These are phyloP conservation scores for Emmonsiellopsis sp. DNA, from an alignment of 2,329 filamentous ascomycete species.

Conservation along the genomic window DNA sequence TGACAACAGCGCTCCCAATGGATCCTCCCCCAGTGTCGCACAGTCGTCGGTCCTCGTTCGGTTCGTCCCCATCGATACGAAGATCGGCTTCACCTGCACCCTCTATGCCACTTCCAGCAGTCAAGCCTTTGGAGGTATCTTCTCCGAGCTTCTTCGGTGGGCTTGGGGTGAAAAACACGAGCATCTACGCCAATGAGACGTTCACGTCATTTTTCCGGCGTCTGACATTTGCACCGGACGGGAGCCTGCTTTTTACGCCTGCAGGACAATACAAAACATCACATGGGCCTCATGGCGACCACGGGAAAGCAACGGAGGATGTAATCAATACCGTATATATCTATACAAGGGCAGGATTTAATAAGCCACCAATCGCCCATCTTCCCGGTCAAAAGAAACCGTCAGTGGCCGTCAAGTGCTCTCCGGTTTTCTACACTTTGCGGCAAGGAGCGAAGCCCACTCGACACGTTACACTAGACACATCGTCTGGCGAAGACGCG, in stretches of 20 bases:
- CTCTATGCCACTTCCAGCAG: constrained; percentile 84
- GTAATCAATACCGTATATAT: constrained; percentile 97
- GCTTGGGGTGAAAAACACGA: constrained; percentile 69
- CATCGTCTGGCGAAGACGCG: constrained; percentile 74
- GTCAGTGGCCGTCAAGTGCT: constrained; percentile 90
- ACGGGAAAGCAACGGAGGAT: constrained; percentile 68
- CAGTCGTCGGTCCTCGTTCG: constrained; percentile 89
- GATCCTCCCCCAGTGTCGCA: constrained; percentile 89
- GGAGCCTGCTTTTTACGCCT: constrained; percentile 85
- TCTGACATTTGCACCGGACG: constrained; percentile 89
- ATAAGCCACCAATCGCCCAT: constrained; percentile 91
- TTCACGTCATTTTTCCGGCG: constrained; percentile 94
- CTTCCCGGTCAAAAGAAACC: constrained; percentile 97
- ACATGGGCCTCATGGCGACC: constrained; percentile 56
- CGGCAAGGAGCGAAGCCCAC: constrained; percentile 61
- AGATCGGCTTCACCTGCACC: constrained; percentile 89
- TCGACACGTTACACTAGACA: constrained; percentile 90
- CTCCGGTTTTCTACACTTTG: constrained; percentile 77
- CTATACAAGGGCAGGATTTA: constrained; percentile 90
- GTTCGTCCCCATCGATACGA: constrained; percentile 62
- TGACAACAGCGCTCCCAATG: constrained; percentile 84
- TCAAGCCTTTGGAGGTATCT: constrained; percentile 87
- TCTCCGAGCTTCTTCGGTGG: constrained; percentile 59
- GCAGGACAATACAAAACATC: constrained; percentile 90
- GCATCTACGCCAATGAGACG: constrained; percentile 92